Conservation (phyloP, 805 yeast species). For the Sporopachydermia quercuum region DNA sequence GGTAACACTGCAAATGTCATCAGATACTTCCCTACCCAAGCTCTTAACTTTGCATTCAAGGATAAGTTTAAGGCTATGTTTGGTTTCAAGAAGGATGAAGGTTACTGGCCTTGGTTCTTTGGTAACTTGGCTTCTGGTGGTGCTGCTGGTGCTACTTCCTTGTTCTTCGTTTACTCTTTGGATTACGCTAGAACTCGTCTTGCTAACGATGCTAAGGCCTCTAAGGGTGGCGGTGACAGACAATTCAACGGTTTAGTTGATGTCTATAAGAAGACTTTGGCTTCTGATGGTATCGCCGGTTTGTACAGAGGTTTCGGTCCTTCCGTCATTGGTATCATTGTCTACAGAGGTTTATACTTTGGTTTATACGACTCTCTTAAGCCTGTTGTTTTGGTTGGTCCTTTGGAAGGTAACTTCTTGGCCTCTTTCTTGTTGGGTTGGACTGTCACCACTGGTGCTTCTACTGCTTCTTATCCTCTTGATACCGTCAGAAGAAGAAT, state of each 20-base stretch:
- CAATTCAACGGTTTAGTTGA: conserved; percentile 95
- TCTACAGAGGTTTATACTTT: conserved; percentile 98
- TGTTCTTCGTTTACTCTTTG: conserved; percentile 87
- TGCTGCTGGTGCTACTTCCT: conserved; percentile 93
- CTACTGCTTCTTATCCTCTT: conserved; percentile 97
- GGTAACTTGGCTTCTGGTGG: conserved; percentile 99
- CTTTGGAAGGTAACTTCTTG: conserved; percentile 85
- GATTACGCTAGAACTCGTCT: conserved; percentile 98
- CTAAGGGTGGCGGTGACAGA: conserved; percentile 72
- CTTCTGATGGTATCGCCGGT: conserved; percentile 96
- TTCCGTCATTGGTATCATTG: conserved; percentile 93
- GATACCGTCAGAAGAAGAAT: conserved; percentile 99
- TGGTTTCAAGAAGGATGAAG: conserved; percentile 93
- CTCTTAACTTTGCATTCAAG: conserved; percentile 96
- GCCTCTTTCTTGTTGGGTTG: conserved; percentile 96
- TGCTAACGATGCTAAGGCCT: conserved; percentile 92
- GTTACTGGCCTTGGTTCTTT: conserved; percentile 87
- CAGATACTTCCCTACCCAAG: conserved; percentile 99
- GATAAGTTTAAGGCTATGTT: conserved; percentile 91
- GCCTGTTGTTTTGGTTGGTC: conserved; percentile 89
- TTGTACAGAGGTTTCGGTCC: conserved; percentile 99
- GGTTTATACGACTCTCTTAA: conserved; percentile 95
- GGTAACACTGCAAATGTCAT: conserved; percentile 98
- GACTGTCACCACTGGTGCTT: conserved; percentile 97
- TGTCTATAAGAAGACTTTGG: conserved; percentile 91